Base-by-base conservation (phyloP, 106 monocot species). In the Amphibolis antarctica region DNA sequence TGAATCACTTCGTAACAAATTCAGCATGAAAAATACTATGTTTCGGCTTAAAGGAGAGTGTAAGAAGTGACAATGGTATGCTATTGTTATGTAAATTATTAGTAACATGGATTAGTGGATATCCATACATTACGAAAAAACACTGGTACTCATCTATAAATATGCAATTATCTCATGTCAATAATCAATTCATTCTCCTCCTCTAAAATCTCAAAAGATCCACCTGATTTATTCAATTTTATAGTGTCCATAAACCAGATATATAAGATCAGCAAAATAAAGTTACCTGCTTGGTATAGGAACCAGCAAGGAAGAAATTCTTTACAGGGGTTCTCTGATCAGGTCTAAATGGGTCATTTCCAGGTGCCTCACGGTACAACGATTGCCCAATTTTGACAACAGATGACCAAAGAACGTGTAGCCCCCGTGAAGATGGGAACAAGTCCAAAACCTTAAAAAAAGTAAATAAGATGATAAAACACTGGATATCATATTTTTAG, bases 231-330 rank as follows among this genome's bases (percentile, higher is more conserved):
- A 14, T 17, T 17, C 13, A 49, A 49, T 49, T 49, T 12, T 13
- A 1, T 14, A 49, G 48, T 49, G 3, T 13, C 48, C 13, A 49
- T 17, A 12, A 5, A 49, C 10, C 10, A 4, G 2, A 49, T 49
- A 4, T 49, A 4, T 12, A 17, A n/a, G 13, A 17, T 14, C 36
- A 36, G 7, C 48, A 49, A 54, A 22, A 3, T 30, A 27, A 26
- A 46, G 36, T 69, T 72, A 94, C 93, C 86, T 94, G 93, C 57
- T 86, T 94, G 12, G 93, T 94, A 72, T 94, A 94, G 53, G 89
- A 94, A 28, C 93, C 93, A 51, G 93, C 83, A 48, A 94, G 83
- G 71, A 94, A 94, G 81, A 94, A 94, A 67, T 94, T 94, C 50
- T 83, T 81, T 28, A 94, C 79, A 3, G 93, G 93, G 28, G 93